Evolutionary conservation across 306 rosid genomes (phyloP).

Genomic region (Vigna mungo): DNA sequence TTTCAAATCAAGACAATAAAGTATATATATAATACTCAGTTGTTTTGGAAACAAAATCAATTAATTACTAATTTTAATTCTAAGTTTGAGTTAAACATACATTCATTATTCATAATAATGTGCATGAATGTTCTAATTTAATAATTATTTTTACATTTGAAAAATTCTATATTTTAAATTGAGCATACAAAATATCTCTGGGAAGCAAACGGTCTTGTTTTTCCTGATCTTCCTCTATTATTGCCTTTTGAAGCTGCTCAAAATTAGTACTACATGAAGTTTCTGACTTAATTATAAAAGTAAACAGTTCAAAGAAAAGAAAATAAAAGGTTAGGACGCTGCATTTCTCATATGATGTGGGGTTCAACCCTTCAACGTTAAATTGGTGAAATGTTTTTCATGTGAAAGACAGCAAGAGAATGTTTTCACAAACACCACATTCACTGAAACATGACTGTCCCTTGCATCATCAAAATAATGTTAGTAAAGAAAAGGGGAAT

Average conservation of each 20-base stretch:
- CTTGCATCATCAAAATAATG: conserved; percentile 5
- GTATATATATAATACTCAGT: too few species aligned
- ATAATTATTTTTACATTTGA: too few species aligned
- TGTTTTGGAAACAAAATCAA: too few species aligned
- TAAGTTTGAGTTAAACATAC: too few species aligned
- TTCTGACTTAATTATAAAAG: neutral
- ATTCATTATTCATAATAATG: too few species aligned
- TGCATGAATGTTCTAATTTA: too few species aligned
- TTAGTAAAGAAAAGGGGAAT: neutral
- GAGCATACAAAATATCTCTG: neutral
- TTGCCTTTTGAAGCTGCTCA: neutral
- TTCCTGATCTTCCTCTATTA: neutral
- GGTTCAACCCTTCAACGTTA: conserved; percentile 7
- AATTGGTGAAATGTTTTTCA: conserved; percentile 14
- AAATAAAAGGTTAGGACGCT: neutral
- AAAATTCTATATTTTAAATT: too few species aligned
- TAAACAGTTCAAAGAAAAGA: neutral
- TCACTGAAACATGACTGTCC: conserved; percentile 12
- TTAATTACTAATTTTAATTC: too few species aligned
- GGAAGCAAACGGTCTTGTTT: too few species aligned
- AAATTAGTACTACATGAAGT: neutral
- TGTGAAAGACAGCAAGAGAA: conserved; percentile 31
- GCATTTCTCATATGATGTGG: neutral
- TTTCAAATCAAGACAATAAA: too few species aligned
- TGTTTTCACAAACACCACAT: conserved; percentile 14